Evolutionary conservation across 441 rosid genomes (phyloP).

Genomic region (Capsella rubella): DNA sequence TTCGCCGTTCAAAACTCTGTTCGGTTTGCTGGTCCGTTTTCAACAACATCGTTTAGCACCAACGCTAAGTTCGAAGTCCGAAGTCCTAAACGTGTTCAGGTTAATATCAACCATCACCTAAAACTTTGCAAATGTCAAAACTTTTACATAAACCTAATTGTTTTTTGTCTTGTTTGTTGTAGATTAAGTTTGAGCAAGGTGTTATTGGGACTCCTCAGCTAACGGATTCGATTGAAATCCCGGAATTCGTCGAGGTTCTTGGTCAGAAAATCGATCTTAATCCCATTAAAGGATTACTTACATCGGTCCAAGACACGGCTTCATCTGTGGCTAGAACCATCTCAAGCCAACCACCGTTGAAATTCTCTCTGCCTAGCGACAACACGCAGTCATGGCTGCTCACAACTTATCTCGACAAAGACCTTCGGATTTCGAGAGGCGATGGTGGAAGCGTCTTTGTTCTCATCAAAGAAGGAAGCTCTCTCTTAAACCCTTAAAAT

Average conservation of each 20-base stretch:
- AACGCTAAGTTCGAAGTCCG: constrained; percentile 93
- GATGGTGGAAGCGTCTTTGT: constrained; percentile 91
- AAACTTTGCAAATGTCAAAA: neutral
- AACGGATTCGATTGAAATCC: constrained; percentile 83
- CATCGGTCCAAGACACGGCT: constrained; percentile 87
- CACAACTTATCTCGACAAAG: constrained; percentile 92
- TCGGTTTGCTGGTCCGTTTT: constrained; percentile 77
- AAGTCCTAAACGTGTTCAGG: constrained; percentile 97
- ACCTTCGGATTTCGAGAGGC: constrained; percentile 89
- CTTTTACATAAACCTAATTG: neutral
- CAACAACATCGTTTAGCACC: constrained; percentile 80
- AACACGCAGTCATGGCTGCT: constrained; percentile 88
- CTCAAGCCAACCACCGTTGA: constrained; percentile 95
- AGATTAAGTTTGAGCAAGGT: constrained; percentile 95
- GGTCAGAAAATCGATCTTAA: constrained; percentile 84
- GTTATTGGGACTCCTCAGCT: constrained; percentile 92
- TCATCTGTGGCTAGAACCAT: constrained; percentile 83
- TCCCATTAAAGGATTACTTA: constrained; percentile 78
- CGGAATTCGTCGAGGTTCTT: constrained; percentile 74
- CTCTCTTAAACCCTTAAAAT: constrained; percentile 58
- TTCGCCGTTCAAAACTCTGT: constrained; percentile 85
- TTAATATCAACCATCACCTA: constrained; percentile 20
- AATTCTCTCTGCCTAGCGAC: constrained; percentile 66
- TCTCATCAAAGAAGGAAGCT: constrained; percentile 88
- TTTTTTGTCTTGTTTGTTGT: neutral